These are phyloP conservation scores for Fraxinus cuspidata DNA, from an alignment of 257 asterid genomes.

Conservation along the genomic window DNA sequence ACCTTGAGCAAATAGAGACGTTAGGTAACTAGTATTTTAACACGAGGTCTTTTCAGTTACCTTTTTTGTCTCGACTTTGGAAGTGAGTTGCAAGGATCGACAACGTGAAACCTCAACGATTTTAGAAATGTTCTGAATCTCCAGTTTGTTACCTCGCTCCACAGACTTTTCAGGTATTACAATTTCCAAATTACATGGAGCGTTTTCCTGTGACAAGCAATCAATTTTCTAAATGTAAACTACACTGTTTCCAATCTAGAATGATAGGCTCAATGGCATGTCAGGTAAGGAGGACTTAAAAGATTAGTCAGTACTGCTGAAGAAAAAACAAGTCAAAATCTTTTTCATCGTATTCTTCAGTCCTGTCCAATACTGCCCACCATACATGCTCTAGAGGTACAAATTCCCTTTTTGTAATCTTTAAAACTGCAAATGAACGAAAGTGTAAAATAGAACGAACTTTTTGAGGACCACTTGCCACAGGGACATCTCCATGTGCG, in stretches of 20 bases:
- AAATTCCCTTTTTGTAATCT: background rate
- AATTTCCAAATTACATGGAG: slow-evolving; percentile 22
- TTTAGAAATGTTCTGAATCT: slow-evolving; percentile 42
- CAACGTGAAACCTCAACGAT: slow-evolving; percentile 61
- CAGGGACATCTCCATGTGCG: slow-evolving; percentile 16
- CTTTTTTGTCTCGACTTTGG: slow-evolving; percentile 44
- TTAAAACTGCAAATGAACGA: background rate
- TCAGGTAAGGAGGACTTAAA: background rate
- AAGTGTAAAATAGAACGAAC: background rate
- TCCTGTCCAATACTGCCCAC: background rate
- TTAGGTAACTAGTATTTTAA: background rate
- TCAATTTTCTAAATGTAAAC: slow-evolving; percentile 1
- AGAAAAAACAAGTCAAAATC: background rate
- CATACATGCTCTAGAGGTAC: background rate
- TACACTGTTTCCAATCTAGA: background rate
- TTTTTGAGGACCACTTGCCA: slow-evolving; percentile 22
- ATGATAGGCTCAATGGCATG: background rate
- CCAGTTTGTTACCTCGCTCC: slow-evolving; percentile 32
- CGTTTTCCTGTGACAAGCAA: slow-evolving; percentile 34
- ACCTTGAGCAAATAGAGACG: background rate
- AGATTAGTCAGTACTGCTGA: background rate
- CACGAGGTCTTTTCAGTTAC: slow-evolving; percentile 32
- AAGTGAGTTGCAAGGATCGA: slow-evolving; percentile 51
- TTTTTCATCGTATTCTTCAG: background rate
- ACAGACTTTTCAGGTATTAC: slow-evolving; percentile 26